Evolutionary conservation across 805 yeast species (phyloP).

Genomic region (Candida khao-thaluensis): DNA sequence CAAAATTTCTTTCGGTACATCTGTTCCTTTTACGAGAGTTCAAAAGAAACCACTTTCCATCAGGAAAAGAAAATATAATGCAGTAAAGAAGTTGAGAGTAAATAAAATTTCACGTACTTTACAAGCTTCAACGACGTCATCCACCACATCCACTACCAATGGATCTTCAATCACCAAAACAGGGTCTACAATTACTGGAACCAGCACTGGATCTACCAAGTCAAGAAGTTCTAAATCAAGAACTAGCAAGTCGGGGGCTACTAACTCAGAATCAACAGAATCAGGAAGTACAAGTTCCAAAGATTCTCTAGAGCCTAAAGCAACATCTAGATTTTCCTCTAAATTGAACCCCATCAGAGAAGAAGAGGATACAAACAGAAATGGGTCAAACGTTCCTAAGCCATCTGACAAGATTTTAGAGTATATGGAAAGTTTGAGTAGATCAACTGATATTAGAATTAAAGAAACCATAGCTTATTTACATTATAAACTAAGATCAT

Average conservation of each 20-base stretch:
- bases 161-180: too few species aligned
- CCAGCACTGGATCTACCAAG: neutral
- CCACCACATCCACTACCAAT: neutral
- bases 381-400: neutral
- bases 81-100: too few species aligned
- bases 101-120: neutral
- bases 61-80: neutral
- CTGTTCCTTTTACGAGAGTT: neutral
- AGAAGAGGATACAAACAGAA: neutral
- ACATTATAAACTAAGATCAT: constrained; percentile 16
- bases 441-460: constrained; percentile 12
- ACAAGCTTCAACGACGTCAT: neutral
- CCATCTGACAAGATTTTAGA: neutral
- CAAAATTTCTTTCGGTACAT: neutral
- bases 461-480: constrained; percentile 22
- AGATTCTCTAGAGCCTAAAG: neutral
- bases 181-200: too few species aligned
- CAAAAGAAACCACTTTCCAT: neutral
- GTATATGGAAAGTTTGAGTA: neutral
- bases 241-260: neutral
- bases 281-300: neutral
- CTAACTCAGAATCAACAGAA: neutral
- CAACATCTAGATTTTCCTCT: neutral
- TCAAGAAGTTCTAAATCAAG: neutral
- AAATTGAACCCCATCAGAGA: neutral